phyloP scores from a whole-genome alignment of 768 basidiomycete species.

The Boletus edulis region DNA sequence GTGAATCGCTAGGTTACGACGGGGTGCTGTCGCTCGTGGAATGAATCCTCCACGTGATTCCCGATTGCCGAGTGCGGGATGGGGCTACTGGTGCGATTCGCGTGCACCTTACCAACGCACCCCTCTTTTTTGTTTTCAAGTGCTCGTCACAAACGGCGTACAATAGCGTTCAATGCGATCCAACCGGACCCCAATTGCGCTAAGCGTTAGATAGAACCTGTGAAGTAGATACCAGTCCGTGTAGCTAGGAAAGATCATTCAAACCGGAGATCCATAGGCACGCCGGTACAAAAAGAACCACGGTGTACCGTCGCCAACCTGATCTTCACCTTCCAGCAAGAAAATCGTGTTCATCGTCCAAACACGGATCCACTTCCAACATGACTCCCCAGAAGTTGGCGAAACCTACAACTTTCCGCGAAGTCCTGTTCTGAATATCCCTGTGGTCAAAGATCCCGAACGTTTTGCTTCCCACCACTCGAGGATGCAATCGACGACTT shows the following conservation, averaged over 20 bases:
- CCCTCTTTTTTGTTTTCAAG: not conserved
- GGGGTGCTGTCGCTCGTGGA: not conserved
- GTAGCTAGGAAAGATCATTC: constrained; percentile 1
- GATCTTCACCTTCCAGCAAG: not conserved
- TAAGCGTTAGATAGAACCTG: not conserved
- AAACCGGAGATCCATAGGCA: not conserved
- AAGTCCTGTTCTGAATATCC: constrained; percentile 60
- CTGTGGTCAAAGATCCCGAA: constrained; percentile 51
- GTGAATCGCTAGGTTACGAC: constrained; percentile 2
- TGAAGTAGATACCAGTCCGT: not conserved
- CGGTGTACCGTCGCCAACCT: not conserved
- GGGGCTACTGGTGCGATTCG: not conserved
- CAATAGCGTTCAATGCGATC: not conserved
- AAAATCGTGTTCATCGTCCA: not conserved
- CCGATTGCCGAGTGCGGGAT: not conserved
- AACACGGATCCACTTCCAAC: not conserved
- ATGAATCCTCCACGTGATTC: constrained; percentile 1
- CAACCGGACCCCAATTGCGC: not conserved
- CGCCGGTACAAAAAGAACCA: not conserved
- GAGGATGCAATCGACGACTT: constrained; percentile 64
- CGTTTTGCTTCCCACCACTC: constrained; percentile 60
- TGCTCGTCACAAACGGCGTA: not conserved
- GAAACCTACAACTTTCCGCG: constrained; percentile 44
- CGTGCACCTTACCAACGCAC: not conserved
- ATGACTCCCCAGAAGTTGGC: not conserved